A percentile compares a stretch with the other conserved stretches of the same genome.
phyloP scores from a whole-genome alignment of 2,329 filamentous ascomycete species.

The Westerdykella sp. region DNA sequence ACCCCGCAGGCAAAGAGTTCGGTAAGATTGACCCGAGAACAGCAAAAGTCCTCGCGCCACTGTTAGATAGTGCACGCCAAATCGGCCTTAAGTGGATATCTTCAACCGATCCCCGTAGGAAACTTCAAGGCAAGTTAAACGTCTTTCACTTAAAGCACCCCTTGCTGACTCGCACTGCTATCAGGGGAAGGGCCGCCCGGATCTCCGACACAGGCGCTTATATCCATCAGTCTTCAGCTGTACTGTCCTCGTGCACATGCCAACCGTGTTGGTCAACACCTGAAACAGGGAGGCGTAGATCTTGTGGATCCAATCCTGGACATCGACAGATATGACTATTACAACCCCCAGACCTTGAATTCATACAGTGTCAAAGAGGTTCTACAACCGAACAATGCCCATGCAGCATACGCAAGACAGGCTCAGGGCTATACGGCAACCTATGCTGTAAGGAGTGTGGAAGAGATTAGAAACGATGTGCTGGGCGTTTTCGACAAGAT shows the following conservation, averaged over 20 bases:
- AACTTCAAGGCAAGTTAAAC: conserved; percentile 40
- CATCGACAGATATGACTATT: conserved; percentile 61
- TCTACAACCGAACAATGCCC: conserved; percentile 6
- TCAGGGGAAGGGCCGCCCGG: conserved; percentile 43
- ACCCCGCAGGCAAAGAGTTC: conserved; percentile 65
- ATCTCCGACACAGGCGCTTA: conserved; percentile 15
- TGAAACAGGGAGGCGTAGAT: conserved; percentile 61
- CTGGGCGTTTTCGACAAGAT: conserved; percentile 83
- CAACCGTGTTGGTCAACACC: conserved; percentile 58
- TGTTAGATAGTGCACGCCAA: conserved; percentile 60
- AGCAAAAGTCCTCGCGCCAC: conserved; percentile 60
- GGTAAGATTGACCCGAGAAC: conserved; percentile 66
- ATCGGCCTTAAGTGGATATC: conserved; percentile 64
- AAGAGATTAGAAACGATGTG: conserved; percentile 81
- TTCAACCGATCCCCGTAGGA: conserved; percentile 62
- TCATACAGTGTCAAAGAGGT: conserved; percentile 12
- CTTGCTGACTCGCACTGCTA: too few relatives aligned
- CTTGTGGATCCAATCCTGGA: conserved; percentile 57
- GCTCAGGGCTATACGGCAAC: conserved; percentile 6
- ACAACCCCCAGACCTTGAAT: conserved; percentile 61
- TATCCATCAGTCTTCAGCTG: conserved; percentile 63
- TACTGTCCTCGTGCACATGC: conserved; percentile 68
- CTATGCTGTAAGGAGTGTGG: conserved; percentile 58
- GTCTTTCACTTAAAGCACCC: too few relatives aligned
- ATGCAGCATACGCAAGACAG: conserved; percentile 6